phyloP scores from a whole-genome alignment of 305 asterid genomes.

The Ilex paraguariensis region DNA sequence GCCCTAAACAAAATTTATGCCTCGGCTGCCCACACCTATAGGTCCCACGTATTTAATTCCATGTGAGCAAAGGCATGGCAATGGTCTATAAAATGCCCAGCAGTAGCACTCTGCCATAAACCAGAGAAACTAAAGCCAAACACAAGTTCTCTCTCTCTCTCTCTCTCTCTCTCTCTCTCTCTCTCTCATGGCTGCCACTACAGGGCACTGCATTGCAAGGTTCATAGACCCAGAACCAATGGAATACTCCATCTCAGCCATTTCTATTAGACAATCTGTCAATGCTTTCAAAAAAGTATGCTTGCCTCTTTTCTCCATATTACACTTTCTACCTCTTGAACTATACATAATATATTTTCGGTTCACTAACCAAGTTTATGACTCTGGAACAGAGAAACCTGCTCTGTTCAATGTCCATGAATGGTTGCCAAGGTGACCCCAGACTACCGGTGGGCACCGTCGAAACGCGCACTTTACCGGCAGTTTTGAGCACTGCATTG shows the following conservation, averaged over 20 bases:
- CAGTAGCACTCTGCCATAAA: too few species aligned
- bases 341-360: neutral
- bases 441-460: slow-evolving; percentile 53
- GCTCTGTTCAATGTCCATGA: slow-evolving; percentile 47
- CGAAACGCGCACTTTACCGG: slow-evolving; percentile 56
- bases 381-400: slow-evolving; percentile 31
- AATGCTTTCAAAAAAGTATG: slow-evolving; percentile 44
- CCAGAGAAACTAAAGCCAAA: too few species aligned
- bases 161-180: neutral
- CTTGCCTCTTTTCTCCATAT: neutral
- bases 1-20: too few species aligned
- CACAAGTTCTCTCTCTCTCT: too few species aligned
- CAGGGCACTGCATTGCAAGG: slow-evolving; percentile 31
- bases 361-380: neutral
- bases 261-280: slow-evolving; percentile 33
- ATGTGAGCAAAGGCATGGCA: too few species aligned
- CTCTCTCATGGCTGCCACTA: slow-evolving; percentile 10
- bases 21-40: too few species aligned
- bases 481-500: slow-evolving; percentile 36
- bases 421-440: slow-evolving; percentile 63
- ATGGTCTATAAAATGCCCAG: too few species aligned
- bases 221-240: slow-evolving; percentile 38
- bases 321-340: neutral
- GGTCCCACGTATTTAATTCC: too few species aligned
- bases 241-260: slow-evolving; percentile 32